These are phyloP conservation scores for Hura crepitans DNA, from an alignment of 441 rosid species.

Conservation along the genomic window DNA sequence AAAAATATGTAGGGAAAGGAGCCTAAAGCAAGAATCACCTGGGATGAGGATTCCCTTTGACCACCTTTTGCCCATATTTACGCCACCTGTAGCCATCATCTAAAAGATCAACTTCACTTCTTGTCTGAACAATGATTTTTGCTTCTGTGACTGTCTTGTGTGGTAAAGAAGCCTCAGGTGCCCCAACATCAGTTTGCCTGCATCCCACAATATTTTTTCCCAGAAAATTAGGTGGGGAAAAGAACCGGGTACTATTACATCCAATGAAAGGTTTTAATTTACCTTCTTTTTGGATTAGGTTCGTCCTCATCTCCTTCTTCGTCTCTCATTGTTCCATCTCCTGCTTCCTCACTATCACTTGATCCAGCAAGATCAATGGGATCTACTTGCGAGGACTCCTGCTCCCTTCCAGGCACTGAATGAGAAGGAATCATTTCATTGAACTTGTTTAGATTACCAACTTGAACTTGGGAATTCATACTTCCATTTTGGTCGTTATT, in stretches of 20 bases:
- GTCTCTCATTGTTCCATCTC: conserved; percentile 40
- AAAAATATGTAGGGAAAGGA: background rate
- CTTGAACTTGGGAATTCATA: conserved; percentile 31
- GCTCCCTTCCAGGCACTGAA: conserved; percentile 29
- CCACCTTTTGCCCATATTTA: conserved; percentile 72
- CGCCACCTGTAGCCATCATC: conserved; percentile 79
- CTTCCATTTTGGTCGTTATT: conserved; percentile 34
- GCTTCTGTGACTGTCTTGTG: conserved; percentile 59
- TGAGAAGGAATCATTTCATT: conserved; percentile 32
- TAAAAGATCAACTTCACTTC: conserved; percentile 64
- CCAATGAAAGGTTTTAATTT: conserved; percentile 21
- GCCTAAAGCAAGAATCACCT: conserved; percentile 36
- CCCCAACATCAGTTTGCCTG: conserved; percentile 44
- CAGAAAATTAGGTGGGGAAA: conserved; percentile 8
- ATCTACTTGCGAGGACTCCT: conserved; percentile 34
- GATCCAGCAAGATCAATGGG: conserved; percentile 32
- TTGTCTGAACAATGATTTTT: conserved; percentile 58
- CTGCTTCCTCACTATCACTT: conserved; percentile 59
- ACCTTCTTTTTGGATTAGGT: conserved; percentile 58
- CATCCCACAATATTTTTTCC: conserved; percentile 11
- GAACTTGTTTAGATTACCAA: conserved; percentile 22
- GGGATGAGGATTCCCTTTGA: conserved; percentile 73
- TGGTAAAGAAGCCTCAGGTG: conserved; percentile 40
- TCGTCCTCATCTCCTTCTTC: conserved; percentile 44
- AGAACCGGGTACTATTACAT: background rate